These are phyloP conservation scores for Leccinum fibrillosum DNA, from an alignment of 768 basidiomycete genomes.

Conservation along the genomic window DNA sequence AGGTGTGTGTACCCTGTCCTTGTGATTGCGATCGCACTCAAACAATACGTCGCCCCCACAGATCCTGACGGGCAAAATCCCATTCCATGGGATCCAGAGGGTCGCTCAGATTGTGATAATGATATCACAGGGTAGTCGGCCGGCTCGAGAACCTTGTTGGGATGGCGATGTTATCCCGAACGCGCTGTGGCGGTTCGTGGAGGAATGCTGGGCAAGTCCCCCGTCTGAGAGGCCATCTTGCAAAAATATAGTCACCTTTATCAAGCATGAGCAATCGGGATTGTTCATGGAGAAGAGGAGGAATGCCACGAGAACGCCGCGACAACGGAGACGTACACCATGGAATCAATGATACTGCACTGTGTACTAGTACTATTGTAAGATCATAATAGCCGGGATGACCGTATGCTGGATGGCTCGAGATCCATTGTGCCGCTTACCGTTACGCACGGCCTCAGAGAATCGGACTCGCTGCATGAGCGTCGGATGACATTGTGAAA, in stretches of 20 bases:
- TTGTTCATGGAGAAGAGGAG: not conserved
- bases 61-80: conserved; percentile 24
- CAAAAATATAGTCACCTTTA: conserved; percentile 12
- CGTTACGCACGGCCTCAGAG: too few species aligned
- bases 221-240: conserved; percentile 17
- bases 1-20: conserved; percentile 7
- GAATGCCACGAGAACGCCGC: not conserved
- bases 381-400: not conserved
- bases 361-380: not conserved
- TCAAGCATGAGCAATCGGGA: not conserved
- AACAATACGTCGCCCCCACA: not conserved
- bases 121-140: conserved; percentile 11
- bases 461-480: too few species aligned
- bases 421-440: too few species aligned
- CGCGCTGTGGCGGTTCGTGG: conserved; percentile 20
- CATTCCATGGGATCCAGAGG: conserved; percentile 21
- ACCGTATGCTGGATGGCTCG: too few species aligned
- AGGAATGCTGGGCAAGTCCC: conserved; percentile 21
- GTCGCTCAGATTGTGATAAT: conserved; percentile 23
- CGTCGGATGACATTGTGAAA: too few species aligned
- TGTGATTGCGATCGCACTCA: not conserved
- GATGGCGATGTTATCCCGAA: conserved; percentile 24
- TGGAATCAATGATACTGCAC: not conserved
- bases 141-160: conserved; percentile 14
- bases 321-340: not conserved